Evolutionary conservation across 2,329 filamentous ascomycete species (phyloP).

Genomic region (Aspergillus sp.): DNA sequence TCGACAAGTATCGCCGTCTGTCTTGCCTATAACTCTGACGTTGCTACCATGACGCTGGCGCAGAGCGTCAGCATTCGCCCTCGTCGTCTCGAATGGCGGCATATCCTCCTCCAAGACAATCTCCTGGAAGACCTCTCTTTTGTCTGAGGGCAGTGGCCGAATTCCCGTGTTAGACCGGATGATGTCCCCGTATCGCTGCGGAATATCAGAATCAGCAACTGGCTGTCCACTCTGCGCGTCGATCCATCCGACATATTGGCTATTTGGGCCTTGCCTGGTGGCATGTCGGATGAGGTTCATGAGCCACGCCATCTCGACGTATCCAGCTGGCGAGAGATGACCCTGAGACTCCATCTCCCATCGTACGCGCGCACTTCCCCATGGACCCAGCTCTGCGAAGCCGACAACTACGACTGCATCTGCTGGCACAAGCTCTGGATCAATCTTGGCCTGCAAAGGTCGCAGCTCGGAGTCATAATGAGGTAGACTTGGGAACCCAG

Average conservation of each 20-base stretch:
- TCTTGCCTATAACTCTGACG: not conserved
- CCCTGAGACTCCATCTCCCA: conserved; percentile 9
- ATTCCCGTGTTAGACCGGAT: conserved; percentile 94
- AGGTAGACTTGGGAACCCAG: not conserved
- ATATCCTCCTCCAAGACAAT: conserved; percentile 93
- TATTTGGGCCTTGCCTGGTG: not conserved
- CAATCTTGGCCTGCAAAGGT: not conserved
- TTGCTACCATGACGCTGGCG: not conserved
- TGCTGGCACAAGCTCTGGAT: not conserved
- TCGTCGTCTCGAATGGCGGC: conserved; percentile 64
- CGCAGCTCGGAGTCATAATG: not conserved
- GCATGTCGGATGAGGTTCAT: not conserved
- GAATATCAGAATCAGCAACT: not conserved
- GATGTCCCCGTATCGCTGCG: not conserved
- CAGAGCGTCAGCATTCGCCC: not conserved
- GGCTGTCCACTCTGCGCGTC: not conserved
- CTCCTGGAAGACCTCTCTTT: conserved; percentile 94
- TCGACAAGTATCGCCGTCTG: conserved; percentile 42
- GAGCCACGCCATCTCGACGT: conserved; percentile 7
- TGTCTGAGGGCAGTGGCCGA: conserved; percentile 88
- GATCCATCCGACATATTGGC: conserved; percentile 1
- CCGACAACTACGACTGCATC: conserved; percentile 1
- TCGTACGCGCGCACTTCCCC: conserved; percentile 1
- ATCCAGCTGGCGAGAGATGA: not conserved
- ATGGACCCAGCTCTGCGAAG: conserved; percentile 3